Percentiles rank a stretch among this genome's conserved stretches.
Conservation (phyloP, 176 grass and related monocot genomes). For the Triticum aestivum region IWGSC_CS_RefSeq_v2.1 NC_057796.1:5899405-5899904, state of each 20-base stretch:
- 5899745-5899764: neutral
- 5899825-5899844: too few species aligned
- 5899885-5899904: too few species aligned
- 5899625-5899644: slow-evolving; percentile 65
- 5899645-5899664: slow-evolving; percentile 68
- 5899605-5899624: neutral
- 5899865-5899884: too few species aligned
- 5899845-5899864: too few species aligned
- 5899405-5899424: slow-evolving; percentile 72
- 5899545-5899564: neutral
- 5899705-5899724: slow-evolving; percentile 66
- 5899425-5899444: slow-evolving; percentile 89
- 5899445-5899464: slow-evolving; percentile 68
- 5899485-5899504: slow-evolving; percentile 73
- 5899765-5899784: neutral
- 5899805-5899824: too few species aligned
- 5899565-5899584: neutral
- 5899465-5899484: slow-evolving; percentile 69
- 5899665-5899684: slow-evolving; percentile 70
- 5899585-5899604: slow-evolving; percentile 2
- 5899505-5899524: slow-evolving; percentile 61
- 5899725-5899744: neutral
- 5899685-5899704: slow-evolving; percentile 66
- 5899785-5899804: too few species aligned
- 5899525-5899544: neutral